Percentiles rank a stretch among this genome's conserved stretches.
phyloP scores from a whole-genome alignment of 164 flowering plant species.

The Piper betle region DNA sequence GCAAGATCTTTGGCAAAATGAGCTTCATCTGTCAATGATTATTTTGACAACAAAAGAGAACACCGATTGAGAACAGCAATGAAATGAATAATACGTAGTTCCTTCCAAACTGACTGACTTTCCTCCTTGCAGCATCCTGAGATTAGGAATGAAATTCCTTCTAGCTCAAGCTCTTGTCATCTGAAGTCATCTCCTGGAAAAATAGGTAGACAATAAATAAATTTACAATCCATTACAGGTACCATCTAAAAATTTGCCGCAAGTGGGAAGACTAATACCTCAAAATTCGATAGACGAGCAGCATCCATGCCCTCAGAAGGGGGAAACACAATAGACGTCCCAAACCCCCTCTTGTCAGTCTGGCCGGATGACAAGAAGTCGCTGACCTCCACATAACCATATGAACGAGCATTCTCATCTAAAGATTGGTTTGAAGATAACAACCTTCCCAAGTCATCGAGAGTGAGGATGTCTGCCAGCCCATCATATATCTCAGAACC shows the following conservation, averaged over 20 bases:
- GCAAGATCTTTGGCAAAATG: no score
- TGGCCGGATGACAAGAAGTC: background rate
- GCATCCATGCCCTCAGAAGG: background rate
- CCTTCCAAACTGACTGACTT: no score
- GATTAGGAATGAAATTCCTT: no score
- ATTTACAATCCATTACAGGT: background rate
- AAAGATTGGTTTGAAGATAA: background rate
- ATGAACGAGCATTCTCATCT: background rate
- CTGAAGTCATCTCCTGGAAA: background rate
- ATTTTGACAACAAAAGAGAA: no score
- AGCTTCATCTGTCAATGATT: no score
- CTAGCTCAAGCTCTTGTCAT: no score
- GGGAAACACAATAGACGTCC: background rate
- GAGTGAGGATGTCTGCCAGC: conserved; percentile 17
- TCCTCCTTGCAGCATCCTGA: no score
- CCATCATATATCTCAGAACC: conserved; percentile 17
- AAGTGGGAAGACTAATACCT: background rate
- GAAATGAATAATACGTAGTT: no score
- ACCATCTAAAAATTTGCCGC: background rate
- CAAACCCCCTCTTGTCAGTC: background rate
- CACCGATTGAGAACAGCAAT: no score
- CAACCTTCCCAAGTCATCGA: background rate
- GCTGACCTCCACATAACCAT: background rate
- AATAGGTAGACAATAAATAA: background rate
- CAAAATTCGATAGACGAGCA: background rate